phyloP scores from a whole-genome alignment of 2,329 filamentous ascomycete species.

The Alternaria postmessia region DNA sequence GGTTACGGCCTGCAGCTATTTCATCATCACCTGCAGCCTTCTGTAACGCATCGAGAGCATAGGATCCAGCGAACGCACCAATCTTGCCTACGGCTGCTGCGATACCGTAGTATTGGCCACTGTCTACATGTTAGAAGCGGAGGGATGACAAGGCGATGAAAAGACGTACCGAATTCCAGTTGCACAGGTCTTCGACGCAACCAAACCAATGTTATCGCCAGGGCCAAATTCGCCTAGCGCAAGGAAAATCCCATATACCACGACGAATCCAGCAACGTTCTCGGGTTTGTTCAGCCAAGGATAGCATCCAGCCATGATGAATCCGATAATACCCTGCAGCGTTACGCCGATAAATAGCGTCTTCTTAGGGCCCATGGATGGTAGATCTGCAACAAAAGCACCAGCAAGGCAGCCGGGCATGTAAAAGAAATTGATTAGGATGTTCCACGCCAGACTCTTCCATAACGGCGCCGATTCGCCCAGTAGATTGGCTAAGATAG shows the following conservation, averaged over 20 bases:
- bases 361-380: slow-evolving; percentile 76
- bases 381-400: slow-evolving; percentile 74
- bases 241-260: slow-evolving; percentile 81
- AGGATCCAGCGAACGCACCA: slow-evolving; percentile 85
- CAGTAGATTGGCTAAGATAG: slow-evolving; percentile 74
- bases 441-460: slow-evolving; percentile 86
- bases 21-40: slow-evolving; percentile 45
- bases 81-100: slow-evolving; percentile 79
- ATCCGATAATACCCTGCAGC: slow-evolving; percentile 79
- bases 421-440: slow-evolving; percentile 87
- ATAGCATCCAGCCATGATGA: slow-evolving; percentile 88
- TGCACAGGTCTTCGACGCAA: slow-evolving; percentile 87
- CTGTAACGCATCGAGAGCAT: slow-evolving; percentile 74
- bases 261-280: slow-evolving; percentile 78
- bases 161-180: slow-evolving; percentile 71
- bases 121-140: slow-evolving; percentile 11
- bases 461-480: slow-evolving; percentile 70
- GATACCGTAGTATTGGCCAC: slow-evolving; percentile 77
- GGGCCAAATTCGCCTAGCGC: slow-evolving; percentile 82
- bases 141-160: not conserved
- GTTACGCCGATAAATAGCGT: slow-evolving; percentile 75
- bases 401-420: slow-evolving; percentile 82
- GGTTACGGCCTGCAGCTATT: slow-evolving; percentile 74
- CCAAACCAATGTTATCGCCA: slow-evolving; percentile 88
- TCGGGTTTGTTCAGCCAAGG: slow-evolving; percentile 68